Evolutionary conservation across 495 filamentous ascomycete genomes (phyloP), one percentile per base, ranked within the genome.

Genomic region (Podospora didyma): DNA sequence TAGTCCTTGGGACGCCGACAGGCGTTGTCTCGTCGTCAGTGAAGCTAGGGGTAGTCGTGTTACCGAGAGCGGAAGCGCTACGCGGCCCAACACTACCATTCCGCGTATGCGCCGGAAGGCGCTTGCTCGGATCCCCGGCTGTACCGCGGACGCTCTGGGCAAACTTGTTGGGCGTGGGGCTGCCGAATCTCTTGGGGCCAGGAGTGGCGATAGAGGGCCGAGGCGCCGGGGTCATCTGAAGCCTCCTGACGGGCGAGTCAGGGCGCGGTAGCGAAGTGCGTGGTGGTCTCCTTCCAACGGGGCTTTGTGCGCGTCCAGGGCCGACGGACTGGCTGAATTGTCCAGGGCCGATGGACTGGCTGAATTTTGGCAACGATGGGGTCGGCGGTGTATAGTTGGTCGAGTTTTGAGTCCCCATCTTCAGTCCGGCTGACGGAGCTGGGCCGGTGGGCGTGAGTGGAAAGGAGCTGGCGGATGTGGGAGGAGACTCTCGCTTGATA

Each of bases 241-340:
- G 67, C 59, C 76, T 84, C 51, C 88, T 78, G 22, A 88, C 73
- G 7, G 92, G 92, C 0, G 90, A 95, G 53, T 95, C 92, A 2
- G 92, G 89, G 20, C 90, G 86, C 55, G 89, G 87, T 41, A 97
- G 76, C 31, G 94, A 96, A 6, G 88, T 85, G 45, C 88, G 83
- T 19, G 83, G 72, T 63, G 83, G 72, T 63, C 83, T 85, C 67
- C 87, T 89, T 53, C 89, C 82, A 20, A 81, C 69, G 3, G 88
- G 86, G 64, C 88, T 90, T 21, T 82, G 68, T 21, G 86, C 85
- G 65, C 87, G 80, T n/a, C 82, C 80, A 9, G 89, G 88, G 0
- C 93, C 94, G 31, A 95, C 79, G 3, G 92, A 90, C 70, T 95
- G 88, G 72, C 89, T 89, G 72, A 94, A 92, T 62, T 90, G 80